Evolutionary conservation across 1,139 yeast species (phyloP), one percentile per base, ranked within the genome.

Genomic region (Geotrichum bryndzae): DNA sequence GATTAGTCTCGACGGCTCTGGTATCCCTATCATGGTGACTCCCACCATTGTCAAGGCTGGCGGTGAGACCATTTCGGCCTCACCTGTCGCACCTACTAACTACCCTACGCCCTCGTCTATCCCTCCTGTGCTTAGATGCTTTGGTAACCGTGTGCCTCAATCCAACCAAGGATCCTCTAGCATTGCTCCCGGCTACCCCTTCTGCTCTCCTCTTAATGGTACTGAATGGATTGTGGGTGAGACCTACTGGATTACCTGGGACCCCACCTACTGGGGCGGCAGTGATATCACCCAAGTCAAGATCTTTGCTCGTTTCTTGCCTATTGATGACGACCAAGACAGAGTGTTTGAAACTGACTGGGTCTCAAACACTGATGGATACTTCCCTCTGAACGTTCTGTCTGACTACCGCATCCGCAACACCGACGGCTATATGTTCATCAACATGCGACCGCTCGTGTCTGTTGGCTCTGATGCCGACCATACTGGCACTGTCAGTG

Each of bases 161-260:
- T 66, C 66, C n/a, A 67, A 64, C 55, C 6, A 18, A 11, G 46
- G 50, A 5, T 46, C 31, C 29, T 29, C 59, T 1, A 54, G 61
- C 25, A 64, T 63, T 33, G 58, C 67, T 8, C 68, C 68, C 15
- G 76, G 75, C 1, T 73, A 72, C 61, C 80, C 80, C 53, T 77
- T 77, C 70, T 77, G 80, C 65, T 67, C 77, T 27, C 71, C 73
- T 22, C 62, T 63, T n/a, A 75, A 76, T 66, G 79, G 77, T 53
- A 74, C 80, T n/a, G 79, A 77, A 65, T 66, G 76, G 63, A 70
- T 77, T 18, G 75, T 75, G 53, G 80, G 79, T 54, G 78, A 77
- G 67, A 77, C 78, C 8, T 77, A 77, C 66, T 77, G 79, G 79
- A 68, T 77, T 62, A 77, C 80, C 15, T 77, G 80, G 80, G 79